These are phyloP conservation scores for Spirogloea muscicola DNA, from an alignment of 139 green algal genomes.

Conservation along the genomic window DNA sequence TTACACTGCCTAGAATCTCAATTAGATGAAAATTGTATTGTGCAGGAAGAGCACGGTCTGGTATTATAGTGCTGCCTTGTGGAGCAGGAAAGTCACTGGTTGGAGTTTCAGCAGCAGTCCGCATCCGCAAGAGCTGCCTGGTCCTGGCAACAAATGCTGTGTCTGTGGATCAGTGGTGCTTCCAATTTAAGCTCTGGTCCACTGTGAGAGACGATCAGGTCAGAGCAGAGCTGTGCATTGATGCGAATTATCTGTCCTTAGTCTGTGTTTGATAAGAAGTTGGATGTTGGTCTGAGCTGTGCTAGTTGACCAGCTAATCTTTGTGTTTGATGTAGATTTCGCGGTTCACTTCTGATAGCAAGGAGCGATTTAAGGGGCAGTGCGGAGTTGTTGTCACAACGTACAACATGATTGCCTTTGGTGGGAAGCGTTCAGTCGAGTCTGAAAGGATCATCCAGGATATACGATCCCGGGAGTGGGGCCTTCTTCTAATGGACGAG, in stretches of 20 bases:
- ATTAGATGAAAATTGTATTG: too few species aligned
- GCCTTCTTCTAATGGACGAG: conserved; percentile 94
- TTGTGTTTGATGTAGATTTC: too few species aligned
- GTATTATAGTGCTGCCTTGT: conserved; percentile 98
- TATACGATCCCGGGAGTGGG: conserved; percentile 86
- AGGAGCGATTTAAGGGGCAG: conserved; percentile 60
- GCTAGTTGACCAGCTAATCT: too few species aligned
- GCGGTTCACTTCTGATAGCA: conserved; percentile 82
- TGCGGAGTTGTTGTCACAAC: conserved; percentile 77
- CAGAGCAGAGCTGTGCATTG: too few species aligned
- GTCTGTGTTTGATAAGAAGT: too few species aligned
- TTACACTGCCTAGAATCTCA: too few species aligned
- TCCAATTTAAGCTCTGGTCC: conserved; percentile 97
- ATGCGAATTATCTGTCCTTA: too few species aligned
- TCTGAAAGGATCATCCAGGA: conserved; percentile 55
- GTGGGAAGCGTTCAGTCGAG: conserved; percentile 70
- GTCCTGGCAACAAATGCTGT: conserved; percentile 78
- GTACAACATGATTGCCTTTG: conserved; percentile 94
- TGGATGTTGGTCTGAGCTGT: too few species aligned
- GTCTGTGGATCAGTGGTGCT: conserved; percentile 91
- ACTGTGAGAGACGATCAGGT: conserved; percentile 78
- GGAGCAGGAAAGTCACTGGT: conserved; percentile 90
- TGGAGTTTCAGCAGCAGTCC: conserved; percentile 77
- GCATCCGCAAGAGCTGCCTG: conserved; percentile 85
- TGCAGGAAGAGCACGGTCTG: conserved; percentile 55